Percentiles rank a stretch among this genome's conserved stretches.
phyloP scores from a whole-genome alignment of 768 basidiomycete genomes.

The Tricholomella constricta region DNA sequence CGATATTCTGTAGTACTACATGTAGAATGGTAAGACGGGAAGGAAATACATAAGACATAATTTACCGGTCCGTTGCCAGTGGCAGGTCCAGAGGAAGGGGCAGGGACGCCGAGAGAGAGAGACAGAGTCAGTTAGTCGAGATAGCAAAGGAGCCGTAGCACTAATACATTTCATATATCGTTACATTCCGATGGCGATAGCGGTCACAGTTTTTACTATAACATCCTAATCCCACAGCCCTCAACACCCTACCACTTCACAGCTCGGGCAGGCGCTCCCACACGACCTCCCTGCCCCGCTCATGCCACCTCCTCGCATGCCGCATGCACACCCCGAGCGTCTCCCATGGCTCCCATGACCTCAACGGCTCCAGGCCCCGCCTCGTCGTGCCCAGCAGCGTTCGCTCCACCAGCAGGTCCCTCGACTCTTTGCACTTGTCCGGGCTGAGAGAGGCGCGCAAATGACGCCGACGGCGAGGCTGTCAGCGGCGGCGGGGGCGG shows the following conservation, averaged over 20 bases:
- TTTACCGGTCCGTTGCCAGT: neutral
- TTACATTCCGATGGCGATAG: too few relatives aligned
- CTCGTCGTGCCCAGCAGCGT: slow-evolving; percentile 38
- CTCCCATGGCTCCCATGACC: slow-evolving; percentile 36
- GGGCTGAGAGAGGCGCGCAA: too few relatives aligned
- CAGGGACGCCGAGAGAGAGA: too few relatives aligned
- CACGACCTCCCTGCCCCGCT: slow-evolving; percentile 36
- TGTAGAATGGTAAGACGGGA: too few relatives aligned
- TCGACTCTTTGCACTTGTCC: slow-evolving; percentile 31
- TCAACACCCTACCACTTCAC: slow-evolving; percentile 37
- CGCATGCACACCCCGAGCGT: slow-evolving; percentile 36
- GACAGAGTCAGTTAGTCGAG: too few relatives aligned
- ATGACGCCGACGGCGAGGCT: too few relatives aligned
- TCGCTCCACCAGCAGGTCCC: slow-evolving; percentile 46
- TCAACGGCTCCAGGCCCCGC: slow-evolving; percentile 34
- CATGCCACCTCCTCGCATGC: slow-evolving; percentile 32
- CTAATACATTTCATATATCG: too few relatives aligned
- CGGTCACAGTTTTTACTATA: neutral
- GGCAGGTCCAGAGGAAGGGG: too few relatives aligned
- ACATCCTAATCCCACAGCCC: slow-evolving; percentile 7
- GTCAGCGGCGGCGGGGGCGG: too few relatives aligned
- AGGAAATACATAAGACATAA: neutral
- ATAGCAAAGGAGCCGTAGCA: too few relatives aligned
- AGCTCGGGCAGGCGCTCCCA: slow-evolving; percentile 42
- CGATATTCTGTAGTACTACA: too few relatives aligned